Evolutionary conservation across 2,329 filamentous ascomycete genomes (phyloP).

Genomic region (Ophiostoma piceae): DNA sequence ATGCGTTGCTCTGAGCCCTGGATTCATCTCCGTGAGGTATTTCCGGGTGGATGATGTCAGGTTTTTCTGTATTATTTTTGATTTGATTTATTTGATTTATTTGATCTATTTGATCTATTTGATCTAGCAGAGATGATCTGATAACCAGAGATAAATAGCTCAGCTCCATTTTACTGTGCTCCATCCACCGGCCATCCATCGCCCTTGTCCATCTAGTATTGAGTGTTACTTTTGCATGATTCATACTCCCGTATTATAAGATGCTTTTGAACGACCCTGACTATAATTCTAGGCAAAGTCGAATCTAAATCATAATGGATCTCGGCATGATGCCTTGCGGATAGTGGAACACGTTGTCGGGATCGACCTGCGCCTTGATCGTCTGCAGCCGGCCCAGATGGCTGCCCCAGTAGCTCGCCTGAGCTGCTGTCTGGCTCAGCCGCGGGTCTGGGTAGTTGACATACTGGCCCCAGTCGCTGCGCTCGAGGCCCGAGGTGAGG

Average conservation of each 20-base stretch:
- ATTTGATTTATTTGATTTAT: neutral
- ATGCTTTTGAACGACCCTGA: too few relatives aligned
- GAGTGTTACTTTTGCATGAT: neutral
- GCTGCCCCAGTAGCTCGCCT: neutral
- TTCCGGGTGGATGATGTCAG: slow-evolving; percentile 4
- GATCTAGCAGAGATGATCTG: neutral
- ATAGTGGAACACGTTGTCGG: neutral
- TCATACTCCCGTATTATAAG: neutral
- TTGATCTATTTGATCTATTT: neutral
- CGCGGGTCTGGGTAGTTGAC: neutral
- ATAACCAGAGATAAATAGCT: neutral
- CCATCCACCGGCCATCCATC: neutral
- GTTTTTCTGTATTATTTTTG: neutral
- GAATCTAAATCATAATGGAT: neutral
- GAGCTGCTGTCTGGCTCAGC: neutral
- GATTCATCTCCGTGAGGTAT: neutral
- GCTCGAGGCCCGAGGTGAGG: neutral
- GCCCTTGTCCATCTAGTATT: neutral
- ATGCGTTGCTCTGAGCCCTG: neutral
- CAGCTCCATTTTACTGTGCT: neutral
- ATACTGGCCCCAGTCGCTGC: neutral
- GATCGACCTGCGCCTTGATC: neutral
- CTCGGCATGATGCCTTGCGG: slow-evolving; percentile 5
- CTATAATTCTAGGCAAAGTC: neutral
- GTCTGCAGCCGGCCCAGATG: neutral